Conservation (phyloP, 1,284 basidiomycete genomes). For the Porogramme epimiltina region DNA sequence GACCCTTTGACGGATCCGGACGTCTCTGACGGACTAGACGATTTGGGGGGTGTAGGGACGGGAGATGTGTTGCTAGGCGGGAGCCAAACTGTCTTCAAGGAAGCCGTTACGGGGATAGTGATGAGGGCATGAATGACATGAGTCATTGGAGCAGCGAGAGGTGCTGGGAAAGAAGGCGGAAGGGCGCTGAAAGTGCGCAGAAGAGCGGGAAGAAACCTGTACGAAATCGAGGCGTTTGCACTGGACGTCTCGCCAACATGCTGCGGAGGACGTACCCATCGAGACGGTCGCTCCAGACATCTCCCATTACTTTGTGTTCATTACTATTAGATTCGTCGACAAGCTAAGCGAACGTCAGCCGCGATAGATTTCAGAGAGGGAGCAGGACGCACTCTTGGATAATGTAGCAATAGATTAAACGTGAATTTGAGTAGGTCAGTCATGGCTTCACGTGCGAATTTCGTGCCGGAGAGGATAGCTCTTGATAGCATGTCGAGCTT, state of each 20-base stretch:
- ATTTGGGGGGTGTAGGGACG: conserved; percentile 22
- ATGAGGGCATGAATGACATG: conserved; percentile 78
- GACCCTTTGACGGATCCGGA: conserved; percentile 13
- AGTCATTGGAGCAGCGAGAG: conserved; percentile 67
- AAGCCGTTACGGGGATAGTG: conserved; percentile 62
- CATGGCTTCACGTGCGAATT: conserved; percentile 69
- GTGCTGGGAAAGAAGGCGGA: conserved; percentile 58
- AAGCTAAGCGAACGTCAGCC: conserved; percentile 30
- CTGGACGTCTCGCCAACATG: background rate
- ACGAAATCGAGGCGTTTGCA: background rate
- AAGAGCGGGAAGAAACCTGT: conserved; percentile 59
- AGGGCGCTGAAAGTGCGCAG: conserved; percentile 64
- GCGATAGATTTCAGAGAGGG: conserved; percentile 14
- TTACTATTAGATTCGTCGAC: conserved; percentile 31
- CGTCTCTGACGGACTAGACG: conserved; percentile 17
- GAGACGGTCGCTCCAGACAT: conserved; percentile 69
- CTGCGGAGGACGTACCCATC: conserved; percentile 52
- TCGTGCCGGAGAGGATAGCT: conserved; percentile 48
- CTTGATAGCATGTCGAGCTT: conserved; percentile 57
- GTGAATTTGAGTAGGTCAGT: conserved; percentile 75
- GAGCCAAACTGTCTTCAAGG: conserved; percentile 56
- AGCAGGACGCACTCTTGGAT: conserved; percentile 49
- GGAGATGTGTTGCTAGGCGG: conserved; percentile 33
- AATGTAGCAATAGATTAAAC: conserved; percentile 78
- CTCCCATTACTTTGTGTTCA: conserved; percentile 50